These are phyloP conservation scores for Candida takata DNA, from an alignment of 805 yeast genomes.

Conservation along the genomic window DNA sequence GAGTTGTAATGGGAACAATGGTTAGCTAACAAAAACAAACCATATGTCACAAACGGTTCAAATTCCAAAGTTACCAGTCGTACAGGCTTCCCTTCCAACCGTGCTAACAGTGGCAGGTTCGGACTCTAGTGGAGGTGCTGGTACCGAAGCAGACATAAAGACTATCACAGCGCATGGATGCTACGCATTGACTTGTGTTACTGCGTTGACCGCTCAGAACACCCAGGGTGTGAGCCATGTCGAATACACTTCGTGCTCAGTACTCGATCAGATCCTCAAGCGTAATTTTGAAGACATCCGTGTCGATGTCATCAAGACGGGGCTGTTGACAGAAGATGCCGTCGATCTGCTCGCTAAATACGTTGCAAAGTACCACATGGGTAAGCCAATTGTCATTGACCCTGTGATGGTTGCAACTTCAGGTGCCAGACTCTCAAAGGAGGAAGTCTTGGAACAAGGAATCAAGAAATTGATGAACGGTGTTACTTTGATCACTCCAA, in stretches of 20 bases:
- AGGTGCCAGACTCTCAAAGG: conserved; percentile 52
- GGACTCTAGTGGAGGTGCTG: conserved; percentile 88
- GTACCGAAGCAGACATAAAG: conserved; percentile 83
- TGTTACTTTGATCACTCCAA: conserved; percentile 69
- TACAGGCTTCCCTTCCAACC: conserved; percentile 12
- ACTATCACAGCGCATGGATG: conserved; percentile 70
- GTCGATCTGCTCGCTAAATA: conserved; percentile 49
- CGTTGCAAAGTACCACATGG: conserved; percentile 27
- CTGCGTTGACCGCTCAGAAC: conserved; percentile 79
- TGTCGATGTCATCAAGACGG: conserved; percentile 68
- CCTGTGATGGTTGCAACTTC: conserved; percentile 84
- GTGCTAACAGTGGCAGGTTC: conserved; percentile 62
- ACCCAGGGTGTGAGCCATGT: conserved; percentile 40
- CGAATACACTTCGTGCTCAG: conserved; percentile 34
- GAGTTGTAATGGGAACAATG: no score
- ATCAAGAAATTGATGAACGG: conserved; percentile 39
- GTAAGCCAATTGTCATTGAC: conserved; percentile 53
- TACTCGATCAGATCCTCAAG: conserved; percentile 42
- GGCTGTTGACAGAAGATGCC: conserved; percentile 34
- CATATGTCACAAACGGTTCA: neutral
- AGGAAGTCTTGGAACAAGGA: conserved; percentile 36
- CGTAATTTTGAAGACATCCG: conserved; percentile 54
- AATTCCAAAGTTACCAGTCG: neutral
- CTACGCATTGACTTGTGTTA: conserved; percentile 69
- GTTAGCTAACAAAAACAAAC: no score